Base-by-base conservation (phyloP, 2,329 filamentous ascomycete genomes). In the Colletotrichum cereale region DNA sequence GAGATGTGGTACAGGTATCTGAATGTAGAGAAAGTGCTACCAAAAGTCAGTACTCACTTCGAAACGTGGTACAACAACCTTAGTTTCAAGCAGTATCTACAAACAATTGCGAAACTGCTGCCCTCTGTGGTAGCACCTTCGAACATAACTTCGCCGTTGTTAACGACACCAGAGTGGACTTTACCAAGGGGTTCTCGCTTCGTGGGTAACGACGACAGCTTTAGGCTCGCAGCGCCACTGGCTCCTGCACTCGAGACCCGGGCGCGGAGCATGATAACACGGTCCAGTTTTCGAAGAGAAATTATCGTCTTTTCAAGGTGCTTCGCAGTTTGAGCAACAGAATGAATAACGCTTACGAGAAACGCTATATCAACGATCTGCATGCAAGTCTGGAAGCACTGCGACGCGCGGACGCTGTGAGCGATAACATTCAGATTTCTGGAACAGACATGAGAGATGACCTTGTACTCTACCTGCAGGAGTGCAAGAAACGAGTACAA, bases 21-120 rank as follows among this genome's bases (percentile, higher is more conserved):
- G 36, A 12, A 26, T 2, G 24, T 55, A 0, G 36, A 5, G 2
- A 8, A 6, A 18, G 50, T 24, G 29, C 5, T 36, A 12, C 36
- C 24, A 18, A 16, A 6, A 2, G 29, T 60, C 34, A 24, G 12
- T 24, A 2, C 14, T 8, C 44, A 2, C 21, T 66, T 66, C 42
- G 11, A 66, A 24, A 66, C 16, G 4, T 80, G 78, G 77, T 76
- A 72, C 61, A 66, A 77, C 26, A 80, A 80, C 65, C 53, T 60
- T n/a, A 61, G 73, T 14, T 74, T 80, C 42, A 26, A 60, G n/a
- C 4, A 69, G 12, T 80, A 80, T 65, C 67, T 80, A 11, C 34
- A 34, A n/a, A 21, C 12, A 24, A 7, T 57, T 11, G n/a, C 34
- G 7, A 7, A 24, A 34, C 12, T 2, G 12, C 36, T 57, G n/a